Evolutionary conservation across 345 rosid species (phyloP).

Genomic region (Corchorus olitorius): DNA sequence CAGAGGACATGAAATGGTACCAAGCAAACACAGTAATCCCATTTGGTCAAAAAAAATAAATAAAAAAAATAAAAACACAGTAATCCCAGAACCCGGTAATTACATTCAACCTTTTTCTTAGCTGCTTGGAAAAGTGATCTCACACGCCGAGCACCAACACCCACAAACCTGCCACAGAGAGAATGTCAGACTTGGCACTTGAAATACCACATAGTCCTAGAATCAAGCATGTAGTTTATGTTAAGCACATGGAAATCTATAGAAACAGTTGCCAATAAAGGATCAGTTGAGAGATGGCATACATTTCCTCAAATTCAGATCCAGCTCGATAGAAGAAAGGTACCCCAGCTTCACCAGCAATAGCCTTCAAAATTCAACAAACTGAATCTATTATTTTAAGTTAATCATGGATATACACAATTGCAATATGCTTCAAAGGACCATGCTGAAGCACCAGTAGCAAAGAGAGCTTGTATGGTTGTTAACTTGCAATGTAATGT

Average conservation of each 20-base stretch:
- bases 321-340: constrained; percentile 99
- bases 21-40: background rate
- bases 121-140: constrained; percentile 98
- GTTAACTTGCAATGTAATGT: background rate
- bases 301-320: constrained; percentile 99
- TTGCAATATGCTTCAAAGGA: background rate
- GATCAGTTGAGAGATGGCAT: constrained; percentile 35
- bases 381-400: constrained; percentile 4
- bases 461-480: background rate
- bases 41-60: too few species aligned
- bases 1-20: background rate
- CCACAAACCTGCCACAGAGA: constrained; percentile 82
- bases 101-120: constrained; percentile 63
- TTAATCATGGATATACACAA: background rate
- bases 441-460: background rate
- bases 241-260: background rate
- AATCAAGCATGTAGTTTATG: constrained; percentile 14
- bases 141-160: constrained; percentile 97
- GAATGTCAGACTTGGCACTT: constrained; percentile 17
- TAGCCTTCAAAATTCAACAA: constrained; percentile 63
- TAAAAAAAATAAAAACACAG: too few species aligned
- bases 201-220: background rate
- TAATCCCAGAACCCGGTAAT: background rate
- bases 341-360: constrained; percentile 99
- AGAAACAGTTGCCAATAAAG: constrained; percentile 10